Evolutionary conservation across 164 flowering plant species (phyloP).

Genomic region (Nymphaea colorata): DNA sequence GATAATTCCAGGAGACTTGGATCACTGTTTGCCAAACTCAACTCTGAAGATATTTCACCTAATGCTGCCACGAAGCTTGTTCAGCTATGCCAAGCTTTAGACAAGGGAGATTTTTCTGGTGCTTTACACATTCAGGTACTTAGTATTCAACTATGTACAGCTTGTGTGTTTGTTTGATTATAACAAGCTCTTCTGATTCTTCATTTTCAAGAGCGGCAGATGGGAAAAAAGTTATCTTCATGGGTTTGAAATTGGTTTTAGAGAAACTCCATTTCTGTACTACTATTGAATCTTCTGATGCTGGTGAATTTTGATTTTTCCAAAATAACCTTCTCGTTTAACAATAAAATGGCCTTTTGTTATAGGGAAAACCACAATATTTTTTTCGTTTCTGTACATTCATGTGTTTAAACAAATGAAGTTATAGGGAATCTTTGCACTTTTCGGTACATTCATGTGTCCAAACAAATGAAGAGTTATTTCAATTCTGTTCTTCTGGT

Average conservation of each 20-base stretch:
- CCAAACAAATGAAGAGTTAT: too few species aligned
- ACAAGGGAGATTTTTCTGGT: conserved; percentile 52
- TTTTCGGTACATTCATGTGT: too few species aligned
- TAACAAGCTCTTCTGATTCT: neutral
- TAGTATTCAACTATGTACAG: neutral
- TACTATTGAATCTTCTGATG: neutral
- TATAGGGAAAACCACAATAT: too few species aligned
- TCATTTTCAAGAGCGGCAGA: neutral
- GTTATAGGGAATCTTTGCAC: too few species aligned
- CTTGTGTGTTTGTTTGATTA: neutral
- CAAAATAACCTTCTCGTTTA: neutral
- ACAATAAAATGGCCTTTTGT: too few species aligned
- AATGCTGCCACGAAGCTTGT: conserved; percentile 83
- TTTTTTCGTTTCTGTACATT: too few species aligned
- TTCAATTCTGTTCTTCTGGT: too few species aligned
- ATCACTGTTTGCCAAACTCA: conserved; percentile 79
- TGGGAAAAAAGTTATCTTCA: neutral
- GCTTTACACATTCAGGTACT: conserved; percentile 86
- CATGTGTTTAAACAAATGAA: too few species aligned
- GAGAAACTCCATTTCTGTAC: neutral
- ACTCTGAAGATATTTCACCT: conserved; percentile 75
- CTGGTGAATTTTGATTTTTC: neutral
- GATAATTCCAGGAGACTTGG: conserved; percentile 92
- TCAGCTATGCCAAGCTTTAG: conserved; percentile 85
- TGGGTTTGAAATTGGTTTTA: neutral